Evolutionary conservation across 305 asterid genomes (phyloP), one percentile per base, ranked within the genome.

Genomic region (Vinca major): DNA sequence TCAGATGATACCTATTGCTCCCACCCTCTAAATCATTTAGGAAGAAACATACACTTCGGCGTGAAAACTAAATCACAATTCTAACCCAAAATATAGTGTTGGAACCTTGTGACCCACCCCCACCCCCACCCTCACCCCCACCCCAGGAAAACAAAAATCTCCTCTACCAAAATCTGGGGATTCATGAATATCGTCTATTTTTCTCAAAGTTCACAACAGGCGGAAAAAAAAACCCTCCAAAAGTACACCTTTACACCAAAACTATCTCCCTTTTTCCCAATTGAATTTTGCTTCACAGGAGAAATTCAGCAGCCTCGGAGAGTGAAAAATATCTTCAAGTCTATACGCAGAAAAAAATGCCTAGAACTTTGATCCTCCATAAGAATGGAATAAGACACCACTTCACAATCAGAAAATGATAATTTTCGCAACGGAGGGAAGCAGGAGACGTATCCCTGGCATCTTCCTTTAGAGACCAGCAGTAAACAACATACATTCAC

Each of bases 231-330:
- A 13, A 51, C 37, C 71, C 77, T 74, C 65, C 74, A 69, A 70
- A 44, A 65, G 71, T 72, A 71, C 67, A 54, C 83, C 84, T 75
- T 79, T 81, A 85, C 87, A 78, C 78, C 74, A 77, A 77, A 72
- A 72, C 75, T 67, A 37, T 70, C 78, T 68, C 73, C 74, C 54
- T 37, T 74, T 78, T 50, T 19, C 33, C 33, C 64, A 57, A 69
- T 51, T 73, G 65, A 75, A 70, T 67, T 66, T 47, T 64, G 68
- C 61, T 70, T 49, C 75, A 79, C 69, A 62, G 71, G 76, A 66
- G 73, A 79, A 76, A 74, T 65, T 45, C 19, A 51, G 72, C 62
- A 78, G 79, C 74, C 67, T 53, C 20, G 67, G 73, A 69, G 69
- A 71, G 48, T 63, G 70, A 66, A 63, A 65, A 73, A 74, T 64